Conservation (phyloP, 306 rosid genomes). For the Pterocarpus macrocarpus region DNA sequence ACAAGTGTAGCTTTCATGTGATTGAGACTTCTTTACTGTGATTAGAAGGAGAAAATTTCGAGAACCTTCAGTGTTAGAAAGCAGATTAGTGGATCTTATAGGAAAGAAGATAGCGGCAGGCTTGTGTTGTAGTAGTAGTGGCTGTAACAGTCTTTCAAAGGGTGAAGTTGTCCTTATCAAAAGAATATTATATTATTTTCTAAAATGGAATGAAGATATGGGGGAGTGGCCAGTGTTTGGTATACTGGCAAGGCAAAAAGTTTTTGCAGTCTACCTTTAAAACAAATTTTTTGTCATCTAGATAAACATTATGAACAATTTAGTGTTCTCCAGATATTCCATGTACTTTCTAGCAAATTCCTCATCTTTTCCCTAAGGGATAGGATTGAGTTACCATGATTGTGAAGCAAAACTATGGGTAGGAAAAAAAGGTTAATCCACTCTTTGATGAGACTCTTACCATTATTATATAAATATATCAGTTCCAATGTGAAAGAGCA, state of each 20-base stretch:
- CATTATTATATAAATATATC: neutral
- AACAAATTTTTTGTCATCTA: neutral
- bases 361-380: neutral
- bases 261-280: neutral
- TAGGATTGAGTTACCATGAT: neutral
- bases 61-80: neutral
- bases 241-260: conserved; percentile 12
- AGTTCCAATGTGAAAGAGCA: neutral
- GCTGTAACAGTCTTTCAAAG: neutral
- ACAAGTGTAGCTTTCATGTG: conserved; percentile 28
- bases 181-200: neutral
- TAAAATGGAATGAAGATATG: neutral
- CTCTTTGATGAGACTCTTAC: neutral
- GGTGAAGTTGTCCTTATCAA: conserved; percentile 5
- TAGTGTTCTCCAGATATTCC: conserved; percentile 12
- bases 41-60: conserved; percentile 12
- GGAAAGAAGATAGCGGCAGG: neutral
- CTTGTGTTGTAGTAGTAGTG: neutral
- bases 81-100: conserved; percentile 25
- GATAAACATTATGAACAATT: neutral
- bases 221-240: neutral
- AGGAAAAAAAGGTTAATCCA: neutral
- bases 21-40: neutral
- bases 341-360: neutral
- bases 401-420: neutral